Evolutionary conservation across 2,329 filamentous ascomycete species (phyloP).

Genomic region (Penicillium sp.): DNA sequence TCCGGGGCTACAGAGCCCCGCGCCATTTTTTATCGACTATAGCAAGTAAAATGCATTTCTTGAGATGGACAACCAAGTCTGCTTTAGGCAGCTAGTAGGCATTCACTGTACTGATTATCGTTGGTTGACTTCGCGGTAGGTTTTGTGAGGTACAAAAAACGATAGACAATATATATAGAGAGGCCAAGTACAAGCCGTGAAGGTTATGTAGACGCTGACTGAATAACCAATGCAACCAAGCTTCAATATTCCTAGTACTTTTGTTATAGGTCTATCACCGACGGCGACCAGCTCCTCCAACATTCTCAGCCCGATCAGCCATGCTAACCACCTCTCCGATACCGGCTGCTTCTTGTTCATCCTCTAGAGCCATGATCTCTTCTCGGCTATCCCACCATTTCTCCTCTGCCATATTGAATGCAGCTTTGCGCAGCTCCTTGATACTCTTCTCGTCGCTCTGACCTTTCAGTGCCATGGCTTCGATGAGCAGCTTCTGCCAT

Average conservation of each 20-base stretch:
- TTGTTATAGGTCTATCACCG: constrained; percentile 28
- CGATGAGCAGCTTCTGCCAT: constrained; percentile 87
- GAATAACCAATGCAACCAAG: background rate
- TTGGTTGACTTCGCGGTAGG: too few species aligned
- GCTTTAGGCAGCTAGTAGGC: too few species aligned
- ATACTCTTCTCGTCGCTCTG: constrained; percentile 59
- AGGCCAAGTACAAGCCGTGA: too few species aligned
- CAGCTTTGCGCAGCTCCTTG: constrained; percentile 90
- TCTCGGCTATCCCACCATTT: constrained; percentile 99
- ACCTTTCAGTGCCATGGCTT: constrained; percentile 67
- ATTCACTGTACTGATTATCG: too few species aligned
- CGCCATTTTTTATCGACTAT: background rate
- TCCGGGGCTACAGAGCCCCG: background rate
- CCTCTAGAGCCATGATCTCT: constrained; percentile 86
- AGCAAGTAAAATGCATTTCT: background rate
- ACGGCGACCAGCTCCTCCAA: constrained; percentile 49
- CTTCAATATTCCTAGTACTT: background rate
- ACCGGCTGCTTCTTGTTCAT: constrained; percentile 92
- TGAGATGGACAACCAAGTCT: too few species aligned
- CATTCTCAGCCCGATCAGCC: constrained; percentile 64
- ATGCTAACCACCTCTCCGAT: constrained; percentile 93
- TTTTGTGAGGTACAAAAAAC: too few species aligned
- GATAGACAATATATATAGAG: too few species aligned
- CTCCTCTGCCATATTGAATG: constrained; percentile 87
- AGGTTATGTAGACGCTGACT: background rate